Base-by-base conservation (phyloP, 768 basidiomycete species). In the Russula vinacea region DNA sequence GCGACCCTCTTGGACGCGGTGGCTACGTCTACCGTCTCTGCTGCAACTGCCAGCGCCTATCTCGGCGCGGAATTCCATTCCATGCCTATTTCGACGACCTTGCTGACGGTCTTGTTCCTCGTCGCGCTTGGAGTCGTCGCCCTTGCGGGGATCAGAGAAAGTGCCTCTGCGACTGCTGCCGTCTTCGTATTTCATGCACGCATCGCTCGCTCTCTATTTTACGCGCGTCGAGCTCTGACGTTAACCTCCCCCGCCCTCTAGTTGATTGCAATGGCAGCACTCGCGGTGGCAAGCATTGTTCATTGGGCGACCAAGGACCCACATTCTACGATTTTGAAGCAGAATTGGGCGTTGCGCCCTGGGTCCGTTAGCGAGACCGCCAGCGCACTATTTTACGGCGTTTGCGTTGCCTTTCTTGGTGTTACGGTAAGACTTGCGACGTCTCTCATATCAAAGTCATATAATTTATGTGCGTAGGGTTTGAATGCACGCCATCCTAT, bases 401-500 rank as follows among this genome's bases (percentile, higher is more conserved):
- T 64, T 13, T 67, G 68, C 29, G 26, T 69, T 24, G 62, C 66
- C n/a, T 67, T 69, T 42, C 66, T 69, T 16, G 68, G 68, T 16
- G 68, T 69, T 19, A 69, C 68, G 10, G 68, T 69, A 58, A 52
- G 66, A 14, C 3, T 16, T 3, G 14, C 33, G 3, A 14, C 39
- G 29, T n/a, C 17, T 45, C 16, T 22, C 11, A 37, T 10, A 13
- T 39, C n/a, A 7, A 6, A 19, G 39, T 11, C 5, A 39, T 54
- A 22, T 17, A 4, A 29, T 44, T 32, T 10, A 62, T 40, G 19
- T 24, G 19, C 22, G 42, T 42, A 69, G 68, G 68, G 2, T 69
- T 69, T 5, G 68, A 69, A 60, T 69, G 68, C 56, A 69, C 68
- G 14, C 68, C 68, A 1, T 64, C 68, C 2, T 69, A 69, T 52